These are phyloP conservation scores for Penicillium roqueforti DNA, from an alignment of 495 filamentous ascomycete species.

Conservation along the genomic window DNA sequence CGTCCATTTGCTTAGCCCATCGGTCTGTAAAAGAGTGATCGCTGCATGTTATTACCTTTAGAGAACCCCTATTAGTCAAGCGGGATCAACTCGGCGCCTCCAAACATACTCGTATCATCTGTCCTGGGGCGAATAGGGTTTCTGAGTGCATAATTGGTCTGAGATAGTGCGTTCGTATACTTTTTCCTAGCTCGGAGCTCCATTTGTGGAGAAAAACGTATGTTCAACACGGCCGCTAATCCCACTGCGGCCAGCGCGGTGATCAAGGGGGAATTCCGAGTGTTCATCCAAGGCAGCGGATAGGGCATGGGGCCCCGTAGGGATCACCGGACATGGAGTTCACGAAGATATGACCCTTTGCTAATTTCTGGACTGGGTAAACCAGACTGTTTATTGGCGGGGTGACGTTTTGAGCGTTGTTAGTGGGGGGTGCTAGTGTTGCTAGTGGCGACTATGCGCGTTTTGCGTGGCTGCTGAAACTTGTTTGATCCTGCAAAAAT, in stretches of 20 bases:
- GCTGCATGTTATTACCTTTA: constrained; percentile 11
- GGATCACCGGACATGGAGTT: constrained; percentile 7
- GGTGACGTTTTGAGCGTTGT: background rate
- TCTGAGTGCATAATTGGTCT: constrained; percentile 13
- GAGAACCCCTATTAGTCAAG: background rate
- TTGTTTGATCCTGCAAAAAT: constrained; percentile 17
- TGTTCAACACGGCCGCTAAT: constrained; percentile 16
- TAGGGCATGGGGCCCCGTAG: constrained; percentile 9
- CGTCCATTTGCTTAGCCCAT: constrained; percentile 20
- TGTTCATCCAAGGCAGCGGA: constrained; percentile 5
- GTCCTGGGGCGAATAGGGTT: constrained; percentile 3
- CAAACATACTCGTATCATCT: constrained; percentile 19
- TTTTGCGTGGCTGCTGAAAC: constrained; percentile 6
- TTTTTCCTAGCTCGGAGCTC: constrained; percentile 13
- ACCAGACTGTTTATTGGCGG: background rate
- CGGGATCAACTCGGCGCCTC: background rate
- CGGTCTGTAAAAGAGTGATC: constrained; percentile 14
- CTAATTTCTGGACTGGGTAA: constrained; percentile 3
- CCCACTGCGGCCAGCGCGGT: constrained; percentile 15
- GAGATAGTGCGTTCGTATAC: constrained; percentile 13
- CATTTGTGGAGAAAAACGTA: constrained; percentile 14
- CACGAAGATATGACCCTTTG: constrained; percentile 3
- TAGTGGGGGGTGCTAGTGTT: background rate
- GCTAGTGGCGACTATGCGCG: background rate
- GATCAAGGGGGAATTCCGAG: background rate